phyloP scores from a whole-genome alignment of 805 yeast species.

The Candida ulmi region DNA sequence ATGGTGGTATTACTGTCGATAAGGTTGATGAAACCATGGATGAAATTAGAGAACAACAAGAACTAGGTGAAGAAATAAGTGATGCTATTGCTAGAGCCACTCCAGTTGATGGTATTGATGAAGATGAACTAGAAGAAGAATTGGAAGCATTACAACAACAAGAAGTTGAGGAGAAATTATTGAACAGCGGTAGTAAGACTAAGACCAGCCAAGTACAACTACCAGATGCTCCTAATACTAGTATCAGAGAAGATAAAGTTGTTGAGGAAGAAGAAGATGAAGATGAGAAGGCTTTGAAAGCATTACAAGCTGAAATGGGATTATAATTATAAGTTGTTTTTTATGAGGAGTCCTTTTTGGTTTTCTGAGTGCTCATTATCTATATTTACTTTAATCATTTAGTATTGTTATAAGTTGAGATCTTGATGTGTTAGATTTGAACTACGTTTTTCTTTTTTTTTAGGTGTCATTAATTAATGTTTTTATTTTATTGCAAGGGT shows the following conservation, averaged over 20 bases:
- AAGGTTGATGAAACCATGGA: conserved; percentile 98
- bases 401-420: no score
- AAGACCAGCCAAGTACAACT: conserved; percentile 24
- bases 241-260: conserved; percentile 19
- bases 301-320: conserved; percentile 84
- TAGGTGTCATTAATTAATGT: neutral
- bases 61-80: conserved; percentile 88
- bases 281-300: conserved; percentile 76
- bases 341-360: no score
- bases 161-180: conserved; percentile 55
- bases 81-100: conserved; percentile 95
- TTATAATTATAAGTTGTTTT: conserved; percentile 34
- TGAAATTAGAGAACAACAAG: conserved; percentile 95
- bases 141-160: conserved; percentile 84
- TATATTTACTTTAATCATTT: neutral
- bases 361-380: no score
- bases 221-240: conserved; percentile 42
- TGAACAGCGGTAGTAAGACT: conserved; percentile 32
- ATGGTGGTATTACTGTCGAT: conserved; percentile 90
- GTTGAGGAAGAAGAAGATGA: conserved; percentile 50
- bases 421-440: no score
- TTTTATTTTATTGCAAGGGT: no score
- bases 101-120: conserved; percentile 72
- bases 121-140: conserved; percentile 93
- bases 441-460: neutral